Conservation (phyloP, 2,329 filamentous ascomycete genomes). For the Grosmannia penicillata region DNA sequence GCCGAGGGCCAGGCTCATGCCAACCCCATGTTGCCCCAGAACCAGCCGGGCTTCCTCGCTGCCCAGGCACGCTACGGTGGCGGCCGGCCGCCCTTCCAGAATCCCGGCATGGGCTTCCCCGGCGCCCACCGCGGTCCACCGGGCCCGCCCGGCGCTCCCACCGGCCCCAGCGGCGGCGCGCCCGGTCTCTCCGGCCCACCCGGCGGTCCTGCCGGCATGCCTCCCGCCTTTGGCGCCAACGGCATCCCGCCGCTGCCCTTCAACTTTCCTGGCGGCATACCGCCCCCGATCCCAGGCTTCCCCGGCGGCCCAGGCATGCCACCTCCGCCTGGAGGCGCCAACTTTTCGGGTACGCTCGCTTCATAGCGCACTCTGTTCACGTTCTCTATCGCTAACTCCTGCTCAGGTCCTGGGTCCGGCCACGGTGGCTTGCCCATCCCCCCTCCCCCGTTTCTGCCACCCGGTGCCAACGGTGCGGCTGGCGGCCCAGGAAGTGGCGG, state of each 20-base stretch:
- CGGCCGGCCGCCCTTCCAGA: slow-evolving; percentile 11
- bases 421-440: slow-evolving; percentile 20
- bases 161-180: slow-evolving; percentile 18
- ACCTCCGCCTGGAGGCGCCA: slow-evolving; percentile 7
- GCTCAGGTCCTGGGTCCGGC: not conserved
- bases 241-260: slow-evolving; percentile 17
- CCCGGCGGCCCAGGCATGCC: slow-evolving; percentile 10
- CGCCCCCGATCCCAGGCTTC: slow-evolving; percentile 10
- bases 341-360: not conserved
- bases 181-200: not conserved
- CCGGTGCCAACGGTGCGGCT: slow-evolving; percentile 10
- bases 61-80: slow-evolving; percentile 16
- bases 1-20: slow-evolving; percentile 73
- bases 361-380: not conserved
- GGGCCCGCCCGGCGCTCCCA: not conserved
- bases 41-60: slow-evolving; percentile 38
- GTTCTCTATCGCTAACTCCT: not conserved
- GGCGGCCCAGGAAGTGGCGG: slow-evolving; percentile 12
- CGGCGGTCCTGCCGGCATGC: slow-evolving; percentile 7
- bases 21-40: slow-evolving; percentile 69
- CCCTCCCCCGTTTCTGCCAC: slow-evolving; percentile 35
- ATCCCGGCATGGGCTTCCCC: not conserved
- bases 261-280: slow-evolving; percentile 18
- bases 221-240: not conserved
- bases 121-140: not conserved